phyloP scores from a whole-genome alignment of 768 basidiomycete species.

The Rhizopogon rudus region DNA sequence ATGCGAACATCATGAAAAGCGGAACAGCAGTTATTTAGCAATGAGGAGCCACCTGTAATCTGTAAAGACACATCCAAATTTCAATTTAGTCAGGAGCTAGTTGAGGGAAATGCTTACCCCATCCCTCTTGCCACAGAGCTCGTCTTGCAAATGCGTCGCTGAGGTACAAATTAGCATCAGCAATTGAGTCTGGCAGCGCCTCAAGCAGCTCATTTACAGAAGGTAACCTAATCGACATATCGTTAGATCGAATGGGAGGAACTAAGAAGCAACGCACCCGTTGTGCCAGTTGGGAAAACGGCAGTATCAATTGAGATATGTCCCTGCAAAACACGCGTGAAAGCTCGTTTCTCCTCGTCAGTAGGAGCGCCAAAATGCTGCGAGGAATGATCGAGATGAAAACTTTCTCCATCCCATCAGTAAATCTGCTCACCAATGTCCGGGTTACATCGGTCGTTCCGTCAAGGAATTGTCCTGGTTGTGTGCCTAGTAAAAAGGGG shows the following conservation, averaged over 20 bases:
- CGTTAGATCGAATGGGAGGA: background rate
- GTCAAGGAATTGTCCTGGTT: slow-evolving; percentile 74
- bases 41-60: slow-evolving; percentile 48
- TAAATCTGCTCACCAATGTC: slow-evolving; percentile 57
- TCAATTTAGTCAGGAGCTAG: slow-evolving; percentile 1
- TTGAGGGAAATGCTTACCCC: slow-evolving; percentile 45
- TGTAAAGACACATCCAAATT: slow-evolving; percentile 16
- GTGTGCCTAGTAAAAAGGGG: background rate
- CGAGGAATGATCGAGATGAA: background rate
- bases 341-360: slow-evolving; percentile 77
- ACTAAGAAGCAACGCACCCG: slow-evolving; percentile 40
- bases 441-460: slow-evolving; percentile 95
- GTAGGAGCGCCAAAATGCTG: slow-evolving; percentile 89
- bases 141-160: slow-evolving; percentile 82
- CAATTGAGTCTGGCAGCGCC: background rate
- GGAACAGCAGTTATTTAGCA: background rate
- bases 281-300: slow-evolving; percentile 77
- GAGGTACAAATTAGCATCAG: slow-evolving; percentile 2
- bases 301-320: slow-evolving; percentile 87
- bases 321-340: slow-evolving; percentile 88
- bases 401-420: background rate
- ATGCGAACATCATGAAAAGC: background rate
- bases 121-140: slow-evolving; percentile 80
- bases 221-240: slow-evolving; percentile 38
- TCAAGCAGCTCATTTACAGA: slow-evolving; percentile 35